Base-by-base conservation (phyloP, 2,329 filamentous ascomycete species). In the Pseudocercospora musae region DNA sequence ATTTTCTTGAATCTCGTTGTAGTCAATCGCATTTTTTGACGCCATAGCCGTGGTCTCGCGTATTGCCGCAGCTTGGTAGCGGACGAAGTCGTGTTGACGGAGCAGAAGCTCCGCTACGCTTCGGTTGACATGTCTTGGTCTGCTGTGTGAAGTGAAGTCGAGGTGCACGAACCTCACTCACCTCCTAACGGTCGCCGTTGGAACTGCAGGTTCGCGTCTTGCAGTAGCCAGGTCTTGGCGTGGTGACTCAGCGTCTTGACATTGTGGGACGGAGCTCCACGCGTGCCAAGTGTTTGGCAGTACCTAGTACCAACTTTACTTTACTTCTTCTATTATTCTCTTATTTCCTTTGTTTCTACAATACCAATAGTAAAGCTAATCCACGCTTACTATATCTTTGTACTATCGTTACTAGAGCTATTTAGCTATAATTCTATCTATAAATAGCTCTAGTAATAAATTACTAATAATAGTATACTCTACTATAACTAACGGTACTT, bases 1-100 rank as follows among this genome's bases (percentile, higher is more conserved):
- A 74, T 96, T 90, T 71, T 89, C 83, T 78, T 98, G 95, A 33
- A 90, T 87, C 78, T 96, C 89, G 67, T 88, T 86, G 78, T 97
- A 96, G 73, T 92, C 81, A 62, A 83, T 83, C 70, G 66, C 56
- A 50, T 37, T 57, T 75, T 78, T 81, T 62, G 79, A 78, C 70
- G 79, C 79, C 79, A 81, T 81, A 64, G 65, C 76, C 74, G 71
- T 71, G 73, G 73, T 42, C 62, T 54, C 21, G 29, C 49, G n/a
- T 29, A 8, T 8, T 2, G 9, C 52, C 52, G n/a, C 52, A 33
- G 18, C 31, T n/a, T 54, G 15, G 27, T 54, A 3, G 52, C 29
- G 29, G 52, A 9, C 18, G 52, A 54, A 54, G 52, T 33, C 52
- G 52, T 37, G 29, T 18, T 2, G 15, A 23, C 29, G 50, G 50